Conservation (phyloP, 2,329 filamentous ascomycete species). For the Hyphodiscus sp. region DNA sequence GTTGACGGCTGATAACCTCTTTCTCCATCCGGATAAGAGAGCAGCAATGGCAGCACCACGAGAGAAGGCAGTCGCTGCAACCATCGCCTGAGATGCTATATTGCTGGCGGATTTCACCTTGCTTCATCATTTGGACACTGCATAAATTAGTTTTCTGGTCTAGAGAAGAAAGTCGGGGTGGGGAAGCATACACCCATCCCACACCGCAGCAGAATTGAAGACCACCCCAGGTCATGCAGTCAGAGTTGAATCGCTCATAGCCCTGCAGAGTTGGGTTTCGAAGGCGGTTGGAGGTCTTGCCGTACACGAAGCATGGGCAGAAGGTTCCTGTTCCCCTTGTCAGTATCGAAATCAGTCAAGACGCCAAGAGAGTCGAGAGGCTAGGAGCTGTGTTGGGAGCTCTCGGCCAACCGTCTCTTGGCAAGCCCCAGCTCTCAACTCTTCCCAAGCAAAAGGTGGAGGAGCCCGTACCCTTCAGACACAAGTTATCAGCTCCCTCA, state of each 20-base stretch:
- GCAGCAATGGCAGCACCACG: constrained; percentile 30
- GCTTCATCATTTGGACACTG: constrained; percentile 13
- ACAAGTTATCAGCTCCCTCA: constrained; percentile 15
- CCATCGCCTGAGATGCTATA: constrained; percentile 30
- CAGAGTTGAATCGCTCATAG: constrained; percentile 22
- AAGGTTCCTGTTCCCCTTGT: constrained; percentile 22
- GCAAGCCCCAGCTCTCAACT: neutral
- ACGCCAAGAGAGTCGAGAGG: too few species aligned
- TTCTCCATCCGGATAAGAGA: constrained; percentile 25
- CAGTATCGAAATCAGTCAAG: neutral
- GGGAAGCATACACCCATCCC: constrained; percentile 13
- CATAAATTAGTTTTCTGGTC: neutral
- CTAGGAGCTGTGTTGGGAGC: too few species aligned
- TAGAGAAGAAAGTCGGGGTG: neutral
- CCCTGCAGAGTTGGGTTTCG: constrained; percentile 19
- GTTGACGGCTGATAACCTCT: constrained; percentile 17
- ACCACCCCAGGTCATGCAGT: constrained; percentile 17
- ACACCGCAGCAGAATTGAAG: constrained; percentile 13
- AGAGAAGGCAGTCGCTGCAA: constrained; percentile 32
- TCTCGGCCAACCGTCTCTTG: neutral
- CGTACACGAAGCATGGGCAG: constrained; percentile 26
- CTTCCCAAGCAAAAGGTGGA: too few species aligned
- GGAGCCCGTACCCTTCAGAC: constrained; percentile 5
- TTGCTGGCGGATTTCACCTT: constrained; percentile 15
- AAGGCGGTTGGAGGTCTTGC: constrained; percentile 20